Evolutionary conservation across 2,329 filamentous ascomycete genomes (phyloP).

Genomic region (Microsporum ferrugineum): DNA sequence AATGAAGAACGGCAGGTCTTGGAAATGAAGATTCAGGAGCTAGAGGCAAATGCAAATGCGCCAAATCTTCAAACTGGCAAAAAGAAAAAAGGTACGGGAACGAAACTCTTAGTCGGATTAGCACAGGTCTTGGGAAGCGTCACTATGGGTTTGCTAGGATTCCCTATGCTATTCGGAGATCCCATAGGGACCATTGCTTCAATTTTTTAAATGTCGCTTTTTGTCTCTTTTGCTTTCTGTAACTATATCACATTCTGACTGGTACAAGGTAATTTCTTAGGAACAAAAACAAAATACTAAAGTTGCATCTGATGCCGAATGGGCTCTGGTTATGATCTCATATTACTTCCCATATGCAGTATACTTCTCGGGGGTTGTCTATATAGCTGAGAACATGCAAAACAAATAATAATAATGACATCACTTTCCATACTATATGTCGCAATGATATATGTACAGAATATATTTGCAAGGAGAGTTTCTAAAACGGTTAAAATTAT

Average conservation of each 20-base stretch:
- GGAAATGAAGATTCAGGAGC: neutral
- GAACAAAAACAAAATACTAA: neutral
- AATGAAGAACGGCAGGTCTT: constrained; percentile 1
- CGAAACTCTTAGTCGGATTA: constrained; percentile 2
- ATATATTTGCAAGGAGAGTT: neutral
- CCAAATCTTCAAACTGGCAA: neutral
- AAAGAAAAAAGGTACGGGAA: constrained; percentile 6
- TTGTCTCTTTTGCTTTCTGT: neutral
- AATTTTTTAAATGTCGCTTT: neutral
- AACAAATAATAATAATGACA: too few species aligned
- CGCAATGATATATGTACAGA: neutral
- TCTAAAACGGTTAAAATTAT: neutral
- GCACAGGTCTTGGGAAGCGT: constrained; percentile 5
- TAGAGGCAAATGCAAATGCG: neutral
- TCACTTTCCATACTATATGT: too few species aligned
- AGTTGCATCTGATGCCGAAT: neutral
- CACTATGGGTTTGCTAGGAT: constrained; percentile 5
- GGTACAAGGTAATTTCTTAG: neutral
- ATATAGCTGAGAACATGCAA: too few species aligned
- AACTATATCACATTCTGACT: neutral
- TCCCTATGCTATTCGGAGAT: constrained; percentile 6
- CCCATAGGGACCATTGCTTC: constrained; percentile 1
- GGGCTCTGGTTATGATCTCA: neutral
- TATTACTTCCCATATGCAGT: too few species aligned
- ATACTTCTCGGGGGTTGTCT: too few species aligned